These are phyloP conservation scores for Rhodotorula sp. DNA, from an alignment of 1,284 basidiomycete genomes.

Conservation along the genomic window DNA sequence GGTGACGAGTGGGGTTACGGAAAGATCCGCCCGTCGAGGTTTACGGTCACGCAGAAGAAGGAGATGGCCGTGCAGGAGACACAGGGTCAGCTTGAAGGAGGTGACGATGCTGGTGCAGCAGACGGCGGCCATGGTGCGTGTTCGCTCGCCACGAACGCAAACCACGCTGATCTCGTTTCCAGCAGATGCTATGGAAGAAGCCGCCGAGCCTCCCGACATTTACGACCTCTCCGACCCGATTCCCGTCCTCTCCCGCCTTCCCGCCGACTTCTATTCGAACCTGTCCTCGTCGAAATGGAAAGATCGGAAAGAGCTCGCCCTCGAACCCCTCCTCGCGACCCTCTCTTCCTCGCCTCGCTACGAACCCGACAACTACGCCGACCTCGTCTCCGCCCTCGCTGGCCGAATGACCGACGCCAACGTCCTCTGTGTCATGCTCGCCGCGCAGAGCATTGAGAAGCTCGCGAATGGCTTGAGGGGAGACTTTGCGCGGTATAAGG, in stretches of 20 bases:
- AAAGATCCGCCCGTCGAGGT: constrained; percentile 69
- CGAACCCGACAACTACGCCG: constrained; percentile 69
- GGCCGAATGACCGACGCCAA: constrained; percentile 87
- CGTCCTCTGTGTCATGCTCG: constrained; percentile 89
- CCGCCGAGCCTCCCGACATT: constrained; percentile 60
- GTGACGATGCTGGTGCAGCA: constrained; percentile 46
- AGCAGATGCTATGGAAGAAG: constrained; percentile 49
- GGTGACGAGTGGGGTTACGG: constrained; percentile 71
- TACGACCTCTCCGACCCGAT: constrained; percentile 79
- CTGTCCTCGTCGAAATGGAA: constrained; percentile 96
- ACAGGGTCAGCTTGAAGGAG: constrained; percentile 41
- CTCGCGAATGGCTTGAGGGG: constrained; percentile 74
- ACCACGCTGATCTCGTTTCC: constrained; percentile 6
- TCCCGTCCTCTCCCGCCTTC: constrained; percentile 71
- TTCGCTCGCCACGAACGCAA: background rate
- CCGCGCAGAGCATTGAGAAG: constrained; percentile 79
- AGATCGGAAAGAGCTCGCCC: constrained; percentile 80
- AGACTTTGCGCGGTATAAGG: constrained; percentile 71
- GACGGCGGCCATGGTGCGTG: constrained; percentile 14
- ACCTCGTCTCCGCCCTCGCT: constrained; percentile 72
- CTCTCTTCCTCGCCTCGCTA: constrained; percentile 65
- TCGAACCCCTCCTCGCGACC: constrained; percentile 77
- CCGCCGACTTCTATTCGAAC: constrained; percentile 67
- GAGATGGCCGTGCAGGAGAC: constrained; percentile 52
- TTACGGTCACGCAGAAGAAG: constrained; percentile 73